Percentiles rank a stretch among this genome's conserved stretches.
Conservation (phyloP, 495 filamentous ascomycete genomes). For the Daldinia decipiens region DNA sequence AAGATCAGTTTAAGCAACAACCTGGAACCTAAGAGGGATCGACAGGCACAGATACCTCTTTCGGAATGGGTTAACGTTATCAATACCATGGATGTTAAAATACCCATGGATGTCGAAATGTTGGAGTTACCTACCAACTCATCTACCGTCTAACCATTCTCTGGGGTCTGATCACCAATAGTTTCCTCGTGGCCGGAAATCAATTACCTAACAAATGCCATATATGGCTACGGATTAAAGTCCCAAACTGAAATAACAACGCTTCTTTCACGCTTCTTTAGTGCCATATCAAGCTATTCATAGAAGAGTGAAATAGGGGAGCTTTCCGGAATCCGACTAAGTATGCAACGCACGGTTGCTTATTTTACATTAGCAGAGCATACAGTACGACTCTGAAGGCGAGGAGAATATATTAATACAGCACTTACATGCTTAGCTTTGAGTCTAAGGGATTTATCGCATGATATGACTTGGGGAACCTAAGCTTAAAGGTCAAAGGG, state of each 20-base stretch:
- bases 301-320: conserved; percentile 22
- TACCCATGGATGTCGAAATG: neutral
- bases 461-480: neutral
- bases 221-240: conserved; percentile 27
- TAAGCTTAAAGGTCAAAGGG: neutral
- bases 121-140: conserved; percentile 2
- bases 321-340: conserved; percentile 21
- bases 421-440: neutral
- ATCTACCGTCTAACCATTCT: conserved; percentile 1
- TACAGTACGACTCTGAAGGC: neutral
- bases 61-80: conserved; percentile 19
- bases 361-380: neutral
- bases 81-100: neutral
- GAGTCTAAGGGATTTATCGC: conserved; percentile 8
- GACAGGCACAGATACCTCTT: conserved; percentile 34
- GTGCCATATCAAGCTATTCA: neutral
- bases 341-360: neutral
- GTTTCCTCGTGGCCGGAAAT: conserved; percentile 23
- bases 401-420: neutral
- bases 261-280: conserved; percentile 9
- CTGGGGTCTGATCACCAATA: conserved; percentile 28
- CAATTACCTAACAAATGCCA: conserved; percentile 29
- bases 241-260: conserved; percentile 8
- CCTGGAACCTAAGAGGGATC: conserved; percentile 32
- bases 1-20: conserved; percentile 36